phyloP scores from a whole-genome alignment of 306 rosid species.

The Prinsepia uniflora region DNA sequence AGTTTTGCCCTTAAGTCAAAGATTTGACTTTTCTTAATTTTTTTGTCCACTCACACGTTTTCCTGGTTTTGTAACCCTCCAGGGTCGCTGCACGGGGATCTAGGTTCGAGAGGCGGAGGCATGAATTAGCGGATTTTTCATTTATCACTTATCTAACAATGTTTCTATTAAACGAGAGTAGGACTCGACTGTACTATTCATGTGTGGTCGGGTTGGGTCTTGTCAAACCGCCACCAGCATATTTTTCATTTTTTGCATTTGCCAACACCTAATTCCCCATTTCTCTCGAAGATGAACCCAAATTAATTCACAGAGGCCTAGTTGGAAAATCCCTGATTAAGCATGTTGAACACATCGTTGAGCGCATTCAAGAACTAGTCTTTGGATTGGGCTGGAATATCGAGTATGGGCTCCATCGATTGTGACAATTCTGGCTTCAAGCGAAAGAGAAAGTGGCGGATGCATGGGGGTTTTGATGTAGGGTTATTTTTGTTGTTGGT shows the following conservation, averaged over 20 bases:
- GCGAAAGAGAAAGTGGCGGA: conserved; percentile 71
- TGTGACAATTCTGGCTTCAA: conserved; percentile 70
- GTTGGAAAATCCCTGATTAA: conserved; percentile 68
- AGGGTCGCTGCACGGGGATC: no score
- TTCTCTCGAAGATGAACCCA: conserved; percentile 47
- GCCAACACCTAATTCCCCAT: conserved; percentile 45
- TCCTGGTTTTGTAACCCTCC: no score
- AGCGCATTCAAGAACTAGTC: conserved; percentile 82
- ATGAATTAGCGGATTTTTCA: no score
- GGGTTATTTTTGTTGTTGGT: conserved; percentile 17
- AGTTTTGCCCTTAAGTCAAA: no score
- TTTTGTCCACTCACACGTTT: no score
- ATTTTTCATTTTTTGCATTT: conserved; percentile 53
- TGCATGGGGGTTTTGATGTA: conserved; percentile 57
- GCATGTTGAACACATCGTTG: conserved; percentile 53
- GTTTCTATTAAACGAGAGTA: no score
- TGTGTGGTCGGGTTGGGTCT: no score
- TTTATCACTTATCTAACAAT: no score
- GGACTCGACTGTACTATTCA: no score
- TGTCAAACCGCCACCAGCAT: conserved; percentile 1
- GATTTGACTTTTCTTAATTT: no score
- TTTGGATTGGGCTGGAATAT: conserved; percentile 54
- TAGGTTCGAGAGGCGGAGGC: no score
- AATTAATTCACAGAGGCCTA: conserved; percentile 73
- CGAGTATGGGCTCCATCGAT: conserved; percentile 70